phyloP scores from a whole-genome alignment of 2,329 filamentous ascomycete genomes.

The Purpureocillium lavendulum region DNA sequence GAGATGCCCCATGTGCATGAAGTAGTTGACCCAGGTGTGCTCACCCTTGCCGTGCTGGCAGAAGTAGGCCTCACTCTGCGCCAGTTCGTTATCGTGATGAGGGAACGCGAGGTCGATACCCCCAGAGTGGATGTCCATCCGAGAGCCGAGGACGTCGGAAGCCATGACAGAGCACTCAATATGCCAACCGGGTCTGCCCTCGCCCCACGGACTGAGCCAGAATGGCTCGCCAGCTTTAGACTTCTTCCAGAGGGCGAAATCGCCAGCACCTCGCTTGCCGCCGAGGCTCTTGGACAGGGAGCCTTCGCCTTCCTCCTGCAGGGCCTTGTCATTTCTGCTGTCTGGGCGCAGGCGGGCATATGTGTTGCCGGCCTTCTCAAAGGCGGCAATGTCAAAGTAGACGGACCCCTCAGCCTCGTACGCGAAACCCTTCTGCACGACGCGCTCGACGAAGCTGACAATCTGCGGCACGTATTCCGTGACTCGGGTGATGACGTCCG shows the following conservation, averaged over 20 bases:
- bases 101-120: conserved; percentile 88
- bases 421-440: conserved; percentile 78
- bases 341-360: conserved; percentile 83
- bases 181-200: conserved; percentile 87
- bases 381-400: conserved; percentile 85
- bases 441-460: conserved; percentile 71
- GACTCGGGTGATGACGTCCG: conserved; percentile 79
- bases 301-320: conserved; percentile 86
- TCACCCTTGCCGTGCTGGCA: conserved; percentile 39
- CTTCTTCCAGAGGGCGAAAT: conserved; percentile 92
- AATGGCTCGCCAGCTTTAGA: conserved; percentile 86
- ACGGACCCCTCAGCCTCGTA: conserved; percentile 80
- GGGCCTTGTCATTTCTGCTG: conserved; percentile 71
- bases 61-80: conserved; percentile 85
- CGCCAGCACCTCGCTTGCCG: conserved; percentile 66
- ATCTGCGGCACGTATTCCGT: conserved; percentile 89
- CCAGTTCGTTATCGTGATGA: conserved; percentile 88
- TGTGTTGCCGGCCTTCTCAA: conserved; percentile 74
- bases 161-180: conserved; percentile 98
- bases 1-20: conserved; percentile 89
- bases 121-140: conserved; percentile 89
- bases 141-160: conserved; percentile 71
- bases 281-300: conserved; percentile 56
- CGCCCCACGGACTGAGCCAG: conserved; percentile 83
- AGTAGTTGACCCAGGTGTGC: conserved; percentile 89